These are phyloP conservation scores for Suillus discolor DNA, from an alignment of 768 basidiomycete species.

Conservation along the genomic window DNA sequence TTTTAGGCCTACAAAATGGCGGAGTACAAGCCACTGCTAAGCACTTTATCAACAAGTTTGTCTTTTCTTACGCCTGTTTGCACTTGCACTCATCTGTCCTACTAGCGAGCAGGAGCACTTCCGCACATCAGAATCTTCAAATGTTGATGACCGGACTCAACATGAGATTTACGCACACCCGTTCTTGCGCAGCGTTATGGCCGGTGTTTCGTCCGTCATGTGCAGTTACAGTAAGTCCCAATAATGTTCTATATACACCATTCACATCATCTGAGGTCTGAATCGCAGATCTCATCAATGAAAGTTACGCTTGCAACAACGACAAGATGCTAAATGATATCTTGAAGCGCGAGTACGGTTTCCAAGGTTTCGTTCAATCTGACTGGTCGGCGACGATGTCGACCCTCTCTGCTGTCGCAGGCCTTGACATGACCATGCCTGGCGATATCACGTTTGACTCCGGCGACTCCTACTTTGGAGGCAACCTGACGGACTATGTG, in stretches of 20 bases:
- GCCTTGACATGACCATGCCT: conserved; percentile 79
- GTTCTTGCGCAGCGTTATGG: conserved; percentile 71
- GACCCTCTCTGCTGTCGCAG: conserved; percentile 59
- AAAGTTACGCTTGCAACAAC: conserved; percentile 77
- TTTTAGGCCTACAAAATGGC: conserved; percentile 70
- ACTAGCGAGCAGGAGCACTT: conserved; percentile 69
- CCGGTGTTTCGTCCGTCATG: conserved; percentile 74
- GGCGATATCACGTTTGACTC: conserved; percentile 55
- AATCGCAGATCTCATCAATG: conserved; percentile 60
- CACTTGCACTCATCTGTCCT: conserved; percentile 22
- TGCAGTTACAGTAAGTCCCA: conserved; percentile 66
- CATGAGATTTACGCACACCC: conserved; percentile 77
- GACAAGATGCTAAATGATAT: conserved; percentile 70
- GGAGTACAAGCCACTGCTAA: conserved; percentile 84
- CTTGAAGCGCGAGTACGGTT: conserved; percentile 75
- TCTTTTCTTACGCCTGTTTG: too few species aligned
- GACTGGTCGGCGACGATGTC: conserved; percentile 73
- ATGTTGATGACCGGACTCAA: conserved; percentile 79
- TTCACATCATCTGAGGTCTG: conserved; percentile 9
- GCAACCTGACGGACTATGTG: conserved; percentile 67
- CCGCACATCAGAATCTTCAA: conserved; percentile 56
- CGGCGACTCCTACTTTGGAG: conserved; percentile 63
- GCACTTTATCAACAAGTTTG: conserved; percentile 69
- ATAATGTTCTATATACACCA: not conserved
- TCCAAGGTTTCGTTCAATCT: conserved; percentile 78